Evolutionary conservation across 164 flowering plant genomes (phyloP).

Genomic region (Tinospora cordifolia): DNA sequence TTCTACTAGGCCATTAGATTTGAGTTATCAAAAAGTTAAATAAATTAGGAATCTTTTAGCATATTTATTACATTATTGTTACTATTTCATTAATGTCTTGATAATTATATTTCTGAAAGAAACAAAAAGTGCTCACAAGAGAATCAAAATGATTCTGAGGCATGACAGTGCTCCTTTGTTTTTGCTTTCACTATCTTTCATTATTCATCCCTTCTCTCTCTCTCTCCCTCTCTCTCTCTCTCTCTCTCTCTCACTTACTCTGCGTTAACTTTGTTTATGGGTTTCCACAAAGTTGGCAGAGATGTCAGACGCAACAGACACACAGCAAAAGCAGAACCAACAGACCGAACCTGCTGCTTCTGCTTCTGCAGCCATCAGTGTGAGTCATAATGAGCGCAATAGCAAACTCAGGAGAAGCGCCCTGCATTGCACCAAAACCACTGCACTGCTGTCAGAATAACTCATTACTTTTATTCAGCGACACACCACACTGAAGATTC

Average conservation of each 20-base stretch:
- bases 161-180: background rate
- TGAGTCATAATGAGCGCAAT: conserved; percentile 30
- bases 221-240: background rate
- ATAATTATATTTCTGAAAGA: background rate
- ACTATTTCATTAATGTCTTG: no score
- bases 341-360: conserved; percentile 21
- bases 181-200: conserved; percentile 1
- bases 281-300: conserved; percentile 36
- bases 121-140: background rate
- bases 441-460: conserved; percentile 13
- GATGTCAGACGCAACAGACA: conserved; percentile 7
- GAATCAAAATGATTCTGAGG: background rate
- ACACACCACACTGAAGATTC: conserved; percentile 21
- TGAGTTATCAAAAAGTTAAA: no score
- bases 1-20: no score
- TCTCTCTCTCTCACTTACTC: background rate
- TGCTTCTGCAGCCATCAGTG: no score
- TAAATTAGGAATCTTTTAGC: no score
- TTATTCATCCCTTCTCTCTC: background rate
- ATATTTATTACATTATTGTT: no score
- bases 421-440: background rate
- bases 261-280: conserved; percentile 23
- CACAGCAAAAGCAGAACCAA: conserved; percentile 22
- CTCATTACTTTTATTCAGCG: conserved; percentile 10
- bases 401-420: conserved; percentile 22